These are phyloP conservation scores for Ascochyta pisi DNA, from an alignment of 2,329 filamentous ascomycete genomes.

Conservation along the genomic window DNA sequence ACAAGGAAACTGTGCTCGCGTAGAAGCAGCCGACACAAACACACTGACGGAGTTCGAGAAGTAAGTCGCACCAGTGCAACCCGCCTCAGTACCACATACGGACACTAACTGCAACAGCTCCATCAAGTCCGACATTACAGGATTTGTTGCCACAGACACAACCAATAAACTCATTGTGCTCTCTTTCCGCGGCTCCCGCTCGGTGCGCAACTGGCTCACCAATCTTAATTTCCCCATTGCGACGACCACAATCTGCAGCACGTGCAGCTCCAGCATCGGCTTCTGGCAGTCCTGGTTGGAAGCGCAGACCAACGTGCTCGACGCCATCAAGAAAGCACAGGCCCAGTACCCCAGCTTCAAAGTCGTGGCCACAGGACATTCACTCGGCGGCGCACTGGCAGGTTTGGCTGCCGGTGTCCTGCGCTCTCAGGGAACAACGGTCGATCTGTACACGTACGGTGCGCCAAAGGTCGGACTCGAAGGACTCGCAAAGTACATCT, in stretches of 20 bases:
- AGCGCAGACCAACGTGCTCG: conserved; percentile 53
- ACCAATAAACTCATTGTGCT: conserved; percentile 64
- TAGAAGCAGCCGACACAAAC: conserved; percentile 56
- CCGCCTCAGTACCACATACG: not conserved
- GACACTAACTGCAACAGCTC: conserved; percentile 28
- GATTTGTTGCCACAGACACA: conserved; percentile 56
- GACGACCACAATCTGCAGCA: conserved; percentile 51
- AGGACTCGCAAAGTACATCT: conserved; percentile 62
- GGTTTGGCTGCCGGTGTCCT: conserved; percentile 66
- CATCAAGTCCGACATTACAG: conserved; percentile 52
- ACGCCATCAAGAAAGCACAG: conserved; percentile 55
- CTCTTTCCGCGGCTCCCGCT: conserved; percentile 65
- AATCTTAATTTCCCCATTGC: conserved; percentile 57
- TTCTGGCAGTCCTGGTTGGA: conserved; percentile 68
- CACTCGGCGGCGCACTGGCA: conserved; percentile 70
- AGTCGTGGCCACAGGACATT: conserved; percentile 70
- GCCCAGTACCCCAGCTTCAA: conserved; percentile 59
- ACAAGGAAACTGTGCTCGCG: conserved; percentile 55
- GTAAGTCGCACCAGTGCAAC: conserved; percentile 41
- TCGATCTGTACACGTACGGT: conserved; percentile 71
- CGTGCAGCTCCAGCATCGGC: conserved; percentile 63
- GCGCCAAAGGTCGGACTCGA: conserved; percentile 69
- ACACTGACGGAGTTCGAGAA: conserved; percentile 59
- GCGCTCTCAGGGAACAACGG: conserved; percentile 55
- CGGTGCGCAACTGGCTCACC: conserved; percentile 67